Percentiles rank a stretch among this genome's conserved stretches.
phyloP scores from a whole-genome alignment of 2,329 filamentous ascomycete genomes.

The Nigrospora osmanthi region DNA sequence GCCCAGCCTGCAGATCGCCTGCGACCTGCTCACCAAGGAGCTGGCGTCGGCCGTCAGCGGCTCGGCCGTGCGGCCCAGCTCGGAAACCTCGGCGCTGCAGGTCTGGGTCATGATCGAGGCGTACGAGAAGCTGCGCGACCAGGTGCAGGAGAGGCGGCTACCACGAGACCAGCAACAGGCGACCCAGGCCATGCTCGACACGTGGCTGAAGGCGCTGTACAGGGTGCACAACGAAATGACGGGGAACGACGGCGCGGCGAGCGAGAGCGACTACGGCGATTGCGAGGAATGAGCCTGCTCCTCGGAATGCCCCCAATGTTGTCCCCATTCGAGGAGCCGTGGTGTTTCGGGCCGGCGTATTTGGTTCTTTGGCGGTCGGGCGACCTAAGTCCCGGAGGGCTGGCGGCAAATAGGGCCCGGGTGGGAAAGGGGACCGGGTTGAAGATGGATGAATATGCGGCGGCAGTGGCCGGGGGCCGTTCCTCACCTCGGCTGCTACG shows the following conservation, averaged over 20 bases:
- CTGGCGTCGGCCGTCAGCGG: constrained; percentile 31
- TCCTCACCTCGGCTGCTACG: no score
- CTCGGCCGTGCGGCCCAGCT: constrained; percentile 12
- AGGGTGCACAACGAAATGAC: constrained; percentile 33
- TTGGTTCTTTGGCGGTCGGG: no score
- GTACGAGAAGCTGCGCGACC: constrained; percentile 44
- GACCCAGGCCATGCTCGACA: constrained; percentile 36
- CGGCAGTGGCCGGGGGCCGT: no score
- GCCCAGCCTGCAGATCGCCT: constrained; percentile 39
- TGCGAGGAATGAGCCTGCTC: neutral
- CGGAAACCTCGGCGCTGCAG: constrained; percentile 37
- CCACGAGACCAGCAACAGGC: constrained; percentile 18
- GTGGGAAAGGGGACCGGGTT: no score
- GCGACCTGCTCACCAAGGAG: constrained; percentile 42
- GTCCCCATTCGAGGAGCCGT: no score
- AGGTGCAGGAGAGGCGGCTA: constrained; percentile 26
- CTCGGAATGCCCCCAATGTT: no score
- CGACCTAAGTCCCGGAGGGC: no score
- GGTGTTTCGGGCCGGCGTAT: no score
- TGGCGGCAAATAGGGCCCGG: no score
- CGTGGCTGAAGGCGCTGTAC: constrained; percentile 43
- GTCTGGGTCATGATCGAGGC: constrained; percentile 52
- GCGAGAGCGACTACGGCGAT: constrained; percentile 26
- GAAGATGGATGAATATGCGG: no score
- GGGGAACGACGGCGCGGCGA: constrained; percentile 15